Base-by-base conservation (phyloP, 176 grass and related monocot species). In the Alloteropsis semialata region DNA sequence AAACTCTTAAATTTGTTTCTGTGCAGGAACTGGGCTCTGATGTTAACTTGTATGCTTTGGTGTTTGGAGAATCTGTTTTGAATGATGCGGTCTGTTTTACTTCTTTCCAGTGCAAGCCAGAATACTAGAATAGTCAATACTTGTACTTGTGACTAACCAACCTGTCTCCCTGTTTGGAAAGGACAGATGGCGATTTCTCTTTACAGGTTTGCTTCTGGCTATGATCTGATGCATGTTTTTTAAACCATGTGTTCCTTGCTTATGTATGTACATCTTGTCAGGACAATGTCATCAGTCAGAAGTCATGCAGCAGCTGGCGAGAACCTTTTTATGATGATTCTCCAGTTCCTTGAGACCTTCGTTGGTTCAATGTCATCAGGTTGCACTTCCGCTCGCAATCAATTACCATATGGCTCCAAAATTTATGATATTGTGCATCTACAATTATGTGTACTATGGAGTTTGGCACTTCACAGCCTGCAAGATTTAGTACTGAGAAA, bases 281-380 rank as follows among this genome's bases (percentile, higher is more conserved):
- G 96, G 89, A 98, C 96, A 65, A 98, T 98, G 96, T 93, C 96
- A 86, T 95, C 93, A 87, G 96, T 98, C 28, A 89, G 93, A 91
- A 93, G 96, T 89, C 88, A 90, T 84, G 91, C 93, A 74, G 84
- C 92, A 84, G 90, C 89, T 36, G 89, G 91, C 55, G 84, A 88
- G 49, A 95, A 95, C 77, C 81, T 98, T 69, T 95, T 95, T 86
- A 80, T 95, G 74, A 89, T 98, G 85, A 76, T 98, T 84, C 50
- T 98, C 68, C 85, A 95, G 61, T 98, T 98, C 85, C 96, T 98
- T 79, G 96, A 98, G 87, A 98, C 87, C 76, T 98, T 98, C 92
- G 93, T 95, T 85, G 96, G 96, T 34, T 98, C 96, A 74, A 76
- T 98, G 92, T 98, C 96, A 88, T 81, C 96, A 93, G 96, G 96